Conservation (phyloP, 2,329 filamentous ascomycete genomes). For the Aspergillus alliaceus region DNA sequence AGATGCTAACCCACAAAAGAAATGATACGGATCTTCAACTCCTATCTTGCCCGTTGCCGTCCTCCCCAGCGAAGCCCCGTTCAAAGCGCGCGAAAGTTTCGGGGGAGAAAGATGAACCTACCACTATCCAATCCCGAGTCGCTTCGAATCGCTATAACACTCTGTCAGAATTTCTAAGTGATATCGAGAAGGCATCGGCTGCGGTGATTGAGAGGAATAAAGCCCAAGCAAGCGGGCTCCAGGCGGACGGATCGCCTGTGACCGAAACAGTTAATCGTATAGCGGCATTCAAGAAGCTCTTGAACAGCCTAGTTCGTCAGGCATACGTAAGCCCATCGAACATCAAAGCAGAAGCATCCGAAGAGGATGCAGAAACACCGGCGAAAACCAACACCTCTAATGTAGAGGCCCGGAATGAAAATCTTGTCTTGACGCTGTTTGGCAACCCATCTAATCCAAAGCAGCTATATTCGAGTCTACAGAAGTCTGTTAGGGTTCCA, state of each 20-base stretch:
- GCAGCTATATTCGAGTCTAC: conserved; percentile 84
- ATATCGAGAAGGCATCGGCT: conserved; percentile 42
- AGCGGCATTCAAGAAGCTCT: conserved; percentile 61
- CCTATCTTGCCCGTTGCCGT: conserved; percentile 40
- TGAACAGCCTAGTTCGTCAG: conserved; percentile 62
- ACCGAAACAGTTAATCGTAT: conserved; percentile 47
- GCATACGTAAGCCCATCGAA: conserved; percentile 53
- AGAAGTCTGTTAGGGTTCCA: conserved; percentile 47
- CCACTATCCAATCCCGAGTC: conserved; percentile 41
- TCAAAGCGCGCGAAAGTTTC: conserved; percentile 45
- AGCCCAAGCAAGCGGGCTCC: conserved; percentile 27
- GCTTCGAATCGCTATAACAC: conserved; percentile 39
- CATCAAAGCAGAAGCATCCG: conserved; percentile 35
- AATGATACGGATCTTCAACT: conserved; percentile 46
- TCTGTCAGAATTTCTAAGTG: conserved; percentile 42
- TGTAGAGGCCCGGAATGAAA: conserved; percentile 50
- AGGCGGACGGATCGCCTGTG: conserved; percentile 27
- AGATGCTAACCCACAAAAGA: conserved; percentile 31
- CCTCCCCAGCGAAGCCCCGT: conserved; percentile 39
- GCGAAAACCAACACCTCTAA: conserved; percentile 34
- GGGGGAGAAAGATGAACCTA: conserved; percentile 31
- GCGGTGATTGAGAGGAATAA: conserved; percentile 39
- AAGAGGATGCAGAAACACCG: conserved; percentile 37
- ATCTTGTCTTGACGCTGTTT: conserved; percentile 71
- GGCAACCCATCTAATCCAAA: conserved; percentile 72